A percentile compares a stretch with the other conserved stretches of the same genome.
Evolutionary conservation across 2,329 filamentous ascomycete species (phyloP).

Genomic region (Ophiostoma tasmaniense): DNA sequence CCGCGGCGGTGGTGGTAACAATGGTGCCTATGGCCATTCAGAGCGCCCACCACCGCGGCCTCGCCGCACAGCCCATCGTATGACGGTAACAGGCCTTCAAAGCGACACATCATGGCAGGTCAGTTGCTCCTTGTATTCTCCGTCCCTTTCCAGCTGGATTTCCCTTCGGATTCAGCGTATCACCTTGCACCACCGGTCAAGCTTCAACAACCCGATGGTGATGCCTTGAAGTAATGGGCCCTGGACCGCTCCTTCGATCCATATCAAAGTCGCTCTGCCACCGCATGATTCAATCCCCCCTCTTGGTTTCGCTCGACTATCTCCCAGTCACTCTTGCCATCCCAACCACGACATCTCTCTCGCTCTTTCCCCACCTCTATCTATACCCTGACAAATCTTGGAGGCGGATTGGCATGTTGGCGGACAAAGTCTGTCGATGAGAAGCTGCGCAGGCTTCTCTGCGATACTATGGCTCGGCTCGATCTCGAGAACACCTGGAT

Average conservation of each 20-base stretch:
- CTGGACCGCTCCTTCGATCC: not conserved
- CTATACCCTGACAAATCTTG: not conserved
- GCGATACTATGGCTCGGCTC: not conserved
- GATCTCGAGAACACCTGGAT: not conserved
- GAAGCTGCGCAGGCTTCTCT: not conserved
- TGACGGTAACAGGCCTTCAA: slow-evolving; percentile 95
- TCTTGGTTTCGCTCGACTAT: not conserved
- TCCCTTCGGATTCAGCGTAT: not conserved
- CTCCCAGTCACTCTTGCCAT: not conserved
- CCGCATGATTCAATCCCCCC: not conserved
- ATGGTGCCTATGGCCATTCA: slow-evolving; percentile 38
- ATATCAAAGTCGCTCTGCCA: not conserved
- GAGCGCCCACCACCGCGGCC: slow-evolving; percentile 62
- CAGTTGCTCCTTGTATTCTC: slow-evolving; percentile 44
- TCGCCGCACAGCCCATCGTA: slow-evolving; percentile 87
- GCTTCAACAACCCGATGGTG: not conserved
- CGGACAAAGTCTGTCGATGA: not conserved
- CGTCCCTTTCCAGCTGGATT: not conserved
- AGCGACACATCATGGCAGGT: slow-evolving; percentile 99
- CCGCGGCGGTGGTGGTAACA: slow-evolving; percentile 11
- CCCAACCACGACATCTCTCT: not conserved
- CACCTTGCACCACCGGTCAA: not conserved
- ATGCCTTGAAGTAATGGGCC: not conserved
- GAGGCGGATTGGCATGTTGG: slow-evolving; percentile 5
- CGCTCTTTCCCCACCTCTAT: not conserved